Evolutionary conservation across 768 basidiomycete species (phyloP).

Genomic region (Lentinula sp.): DNA sequence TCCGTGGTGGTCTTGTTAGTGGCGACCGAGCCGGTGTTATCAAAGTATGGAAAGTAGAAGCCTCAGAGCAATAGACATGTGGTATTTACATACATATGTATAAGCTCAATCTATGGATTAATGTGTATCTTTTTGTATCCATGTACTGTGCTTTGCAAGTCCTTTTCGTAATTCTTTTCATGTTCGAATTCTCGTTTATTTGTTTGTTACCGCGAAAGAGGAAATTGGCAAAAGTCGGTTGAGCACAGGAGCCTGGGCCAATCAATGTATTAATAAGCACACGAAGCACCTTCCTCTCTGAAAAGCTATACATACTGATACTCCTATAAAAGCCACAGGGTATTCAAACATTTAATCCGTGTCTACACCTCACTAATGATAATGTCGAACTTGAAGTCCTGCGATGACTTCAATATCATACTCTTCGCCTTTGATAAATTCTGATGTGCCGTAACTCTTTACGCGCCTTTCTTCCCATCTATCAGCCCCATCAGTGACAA

Average conservation of each 20-base stretch:
- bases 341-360: not conserved
- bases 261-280: no score
- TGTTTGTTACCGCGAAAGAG: no score
- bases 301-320: no score
- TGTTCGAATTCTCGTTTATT: no score
- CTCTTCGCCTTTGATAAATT: constrained; percentile 25
- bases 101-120: not conserved
- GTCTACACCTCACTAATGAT: constrained; percentile 7
- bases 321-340: not conserved
- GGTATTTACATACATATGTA: not conserved
- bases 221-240: no score
- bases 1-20: constrained; percentile 87
- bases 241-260: no score
- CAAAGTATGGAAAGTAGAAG: constrained; percentile 83
- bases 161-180: no score
- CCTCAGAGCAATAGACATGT: constrained; percentile 7
- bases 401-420: constrained; percentile 28
- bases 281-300: no score
- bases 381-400: constrained; percentile 20
- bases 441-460: constrained; percentile 24
- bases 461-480: constrained; percentile 27
- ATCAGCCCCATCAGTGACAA: not conserved
- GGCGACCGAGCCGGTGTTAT: constrained; percentile 86
- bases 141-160: not conserved
- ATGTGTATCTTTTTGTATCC: not conserved